Conservation (phyloP, 495 filamentous ascomycete genomes). For the Penicillium lividum region DNA sequence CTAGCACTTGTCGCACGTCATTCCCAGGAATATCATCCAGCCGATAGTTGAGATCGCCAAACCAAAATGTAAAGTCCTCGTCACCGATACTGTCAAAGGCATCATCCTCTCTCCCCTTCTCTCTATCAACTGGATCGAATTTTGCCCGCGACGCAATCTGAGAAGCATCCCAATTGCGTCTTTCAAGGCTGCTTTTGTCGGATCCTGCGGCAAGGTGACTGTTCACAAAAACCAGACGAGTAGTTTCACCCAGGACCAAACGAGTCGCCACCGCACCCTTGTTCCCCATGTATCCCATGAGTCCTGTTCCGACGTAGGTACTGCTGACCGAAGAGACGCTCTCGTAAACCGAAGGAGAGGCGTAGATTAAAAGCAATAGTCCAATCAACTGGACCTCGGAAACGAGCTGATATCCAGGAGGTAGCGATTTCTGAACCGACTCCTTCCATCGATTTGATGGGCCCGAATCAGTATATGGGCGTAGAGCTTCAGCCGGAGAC, state of each 20-base stretch:
- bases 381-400: constrained; percentile 85
- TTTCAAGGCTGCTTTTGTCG: constrained; percentile 72
- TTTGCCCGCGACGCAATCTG: constrained; percentile 73
- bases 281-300: constrained; percentile 93
- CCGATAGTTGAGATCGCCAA: constrained; percentile 95
- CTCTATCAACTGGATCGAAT: constrained; percentile 69
- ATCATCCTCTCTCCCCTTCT: constrained; percentile 49
- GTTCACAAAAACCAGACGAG: constrained; percentile 84
- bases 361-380: constrained; percentile 81
- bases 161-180: constrained; percentile 85
- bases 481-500: constrained; percentile 61
- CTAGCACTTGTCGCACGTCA: constrained; percentile 83
- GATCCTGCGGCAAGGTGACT: constrained; percentile 85
- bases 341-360: constrained; percentile 69
- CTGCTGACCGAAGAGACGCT: constrained; percentile 76
- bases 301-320: constrained; percentile 77
- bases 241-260: constrained; percentile 86
- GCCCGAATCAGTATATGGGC: constrained; percentile 71
- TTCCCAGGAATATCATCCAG: constrained; percentile 85
- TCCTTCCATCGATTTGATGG: constrained; percentile 77
- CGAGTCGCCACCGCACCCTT: constrained; percentile 87
- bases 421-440: constrained; percentile 68
- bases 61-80: constrained; percentile 93
- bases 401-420: constrained; percentile 71
- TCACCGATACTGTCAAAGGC: constrained; percentile 73